A percentile compares a stretch with the other conserved stretches of the same genome.
Conservation (phyloP, 2,329 filamentous ascomycete genomes). For the Chrysoporthe cubensis region DNA sequence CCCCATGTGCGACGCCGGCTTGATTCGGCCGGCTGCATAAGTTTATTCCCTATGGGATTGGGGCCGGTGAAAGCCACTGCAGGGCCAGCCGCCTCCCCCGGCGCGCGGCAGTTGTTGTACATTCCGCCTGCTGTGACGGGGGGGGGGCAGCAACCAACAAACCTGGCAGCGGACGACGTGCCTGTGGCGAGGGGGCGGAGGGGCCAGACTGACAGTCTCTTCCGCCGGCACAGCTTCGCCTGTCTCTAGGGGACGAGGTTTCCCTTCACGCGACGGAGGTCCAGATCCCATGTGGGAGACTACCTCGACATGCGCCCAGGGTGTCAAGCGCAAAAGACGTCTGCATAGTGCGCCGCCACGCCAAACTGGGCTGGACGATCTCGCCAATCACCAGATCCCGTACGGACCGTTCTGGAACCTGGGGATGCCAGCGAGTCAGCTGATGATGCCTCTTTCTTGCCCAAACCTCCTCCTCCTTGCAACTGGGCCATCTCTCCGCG, state of each 20-base stretch:
- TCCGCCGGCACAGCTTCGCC: background rate
- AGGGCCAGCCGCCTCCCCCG: background rate
- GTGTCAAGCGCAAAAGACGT: background rate
- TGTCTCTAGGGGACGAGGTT: background rate
- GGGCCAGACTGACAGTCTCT: background rate
- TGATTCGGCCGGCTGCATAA: conserved; percentile 4
- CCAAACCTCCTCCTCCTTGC: background rate
- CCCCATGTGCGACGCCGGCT: background rate
- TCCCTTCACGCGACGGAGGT: background rate
- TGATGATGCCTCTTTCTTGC: background rate
- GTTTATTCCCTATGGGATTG: background rate
- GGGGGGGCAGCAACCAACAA: no score
- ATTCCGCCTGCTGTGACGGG: background rate
- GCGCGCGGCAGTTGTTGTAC: background rate
- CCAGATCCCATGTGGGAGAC: conserved; percentile 9
- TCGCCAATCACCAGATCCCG: conserved; percentile 2
- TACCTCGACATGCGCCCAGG: conserved; percentile 14
- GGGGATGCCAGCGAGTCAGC: conserved; percentile 1
- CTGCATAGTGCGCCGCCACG: conserved; percentile 13
- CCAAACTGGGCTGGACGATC: conserved; percentile 16
- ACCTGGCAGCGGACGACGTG: no score
- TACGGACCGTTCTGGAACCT: background rate
- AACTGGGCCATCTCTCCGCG: background rate
- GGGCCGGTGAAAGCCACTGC: background rate
- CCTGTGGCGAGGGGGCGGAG: no score